Percentiles rank a stretch among this genome's conserved stretches.
Evolutionary conservation across 202 grass and related monocot genomes (phyloP).

Genomic region (Hordeum pubiflorum): DNA sequence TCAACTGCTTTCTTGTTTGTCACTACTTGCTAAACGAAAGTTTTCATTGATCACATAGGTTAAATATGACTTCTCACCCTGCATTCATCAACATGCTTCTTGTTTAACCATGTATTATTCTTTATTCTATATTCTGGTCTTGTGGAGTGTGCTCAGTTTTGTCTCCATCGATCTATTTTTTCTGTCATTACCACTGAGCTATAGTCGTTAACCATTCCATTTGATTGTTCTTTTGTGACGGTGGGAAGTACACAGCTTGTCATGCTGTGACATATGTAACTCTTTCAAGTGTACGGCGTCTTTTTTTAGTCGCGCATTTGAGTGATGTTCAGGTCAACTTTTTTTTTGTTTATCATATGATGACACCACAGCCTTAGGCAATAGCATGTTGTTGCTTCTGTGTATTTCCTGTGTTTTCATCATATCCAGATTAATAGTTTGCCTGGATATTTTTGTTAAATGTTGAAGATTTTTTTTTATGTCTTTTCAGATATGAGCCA

Average conservation of each 20-base stretch:
- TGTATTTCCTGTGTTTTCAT: slow-evolving; percentile 8
- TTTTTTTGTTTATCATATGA: not conserved
- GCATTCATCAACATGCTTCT: not conserved
- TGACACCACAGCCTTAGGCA: slow-evolving; percentile 2
- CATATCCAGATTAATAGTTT: slow-evolving; percentile 1
- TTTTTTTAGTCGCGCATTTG: not conserved
- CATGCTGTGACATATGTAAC: not conserved
- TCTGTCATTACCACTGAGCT: not conserved
- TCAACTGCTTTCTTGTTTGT: slow-evolving; percentile 1
- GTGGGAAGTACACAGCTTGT: not conserved
- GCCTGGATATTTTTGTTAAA: not conserved
- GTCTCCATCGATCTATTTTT: not conserved
- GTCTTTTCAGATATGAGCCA: slow-evolving; percentile 62
- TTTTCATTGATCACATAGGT: not conserved
- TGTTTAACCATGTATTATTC: not conserved
- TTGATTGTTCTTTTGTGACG: slow-evolving; percentile 8
- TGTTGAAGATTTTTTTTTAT: not conserved
- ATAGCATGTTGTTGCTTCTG: not conserved
- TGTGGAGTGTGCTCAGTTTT: not conserved
- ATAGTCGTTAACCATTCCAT: not conserved
- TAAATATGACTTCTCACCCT: not conserved
- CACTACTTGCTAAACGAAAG: not conserved
- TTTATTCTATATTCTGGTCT: not conserved
- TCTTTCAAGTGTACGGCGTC: not conserved
- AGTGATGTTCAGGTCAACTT: not conserved